phyloP scores from a whole-genome alignment of 345 rosid genomes.

The Chamaenerion angustifolium region DNA sequence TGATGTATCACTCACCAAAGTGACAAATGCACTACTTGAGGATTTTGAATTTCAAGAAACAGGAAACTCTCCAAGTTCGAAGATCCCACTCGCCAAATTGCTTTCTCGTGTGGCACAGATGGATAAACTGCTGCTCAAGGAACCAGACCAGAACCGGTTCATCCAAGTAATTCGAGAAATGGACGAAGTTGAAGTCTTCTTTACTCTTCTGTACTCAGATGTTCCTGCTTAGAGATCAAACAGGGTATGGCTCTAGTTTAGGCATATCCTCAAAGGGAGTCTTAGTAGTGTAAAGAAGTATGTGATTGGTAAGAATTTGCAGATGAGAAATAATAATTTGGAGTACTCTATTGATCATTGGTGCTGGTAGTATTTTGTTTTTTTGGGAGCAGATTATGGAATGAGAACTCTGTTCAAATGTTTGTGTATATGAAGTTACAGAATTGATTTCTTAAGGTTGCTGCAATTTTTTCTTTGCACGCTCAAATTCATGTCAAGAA shows the following conservation, averaged over 20 bases:
- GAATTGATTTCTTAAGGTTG: too few relatives aligned
- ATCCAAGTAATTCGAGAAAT: slow-evolving; percentile 33
- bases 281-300: too few relatives aligned
- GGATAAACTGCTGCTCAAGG: slow-evolving; percentile 32
- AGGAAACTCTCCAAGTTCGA: slow-evolving; percentile 15
- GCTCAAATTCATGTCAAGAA: too few relatives aligned
- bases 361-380: too few relatives aligned
- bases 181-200: slow-evolving; percentile 73
- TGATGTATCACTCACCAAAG: slow-evolving; percentile 47
- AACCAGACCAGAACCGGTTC: slow-evolving; percentile 50
- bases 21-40: slow-evolving; percentile 35
- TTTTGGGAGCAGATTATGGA: too few relatives aligned
- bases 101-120: slow-evolving; percentile 61
- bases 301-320: too few relatives aligned
- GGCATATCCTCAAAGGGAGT: neutral
- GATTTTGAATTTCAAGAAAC: slow-evolving; percentile 35
- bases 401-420: too few relatives aligned
- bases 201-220: slow-evolving; percentile 67
- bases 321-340: too few relatives aligned
- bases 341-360: too few relatives aligned
- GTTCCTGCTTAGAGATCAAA: slow-evolving; percentile 27
- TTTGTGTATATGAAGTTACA: too few relatives aligned
- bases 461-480: too few relatives aligned
- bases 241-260: slow-evolving; percentile 8
- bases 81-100: slow-evolving; percentile 66